Evolutionary conservation across 768 basidiomycete genomes (phyloP), one percentile per base, ranked within the genome.

Genomic region (Lanmaoa pseudosensibilis): DNA sequence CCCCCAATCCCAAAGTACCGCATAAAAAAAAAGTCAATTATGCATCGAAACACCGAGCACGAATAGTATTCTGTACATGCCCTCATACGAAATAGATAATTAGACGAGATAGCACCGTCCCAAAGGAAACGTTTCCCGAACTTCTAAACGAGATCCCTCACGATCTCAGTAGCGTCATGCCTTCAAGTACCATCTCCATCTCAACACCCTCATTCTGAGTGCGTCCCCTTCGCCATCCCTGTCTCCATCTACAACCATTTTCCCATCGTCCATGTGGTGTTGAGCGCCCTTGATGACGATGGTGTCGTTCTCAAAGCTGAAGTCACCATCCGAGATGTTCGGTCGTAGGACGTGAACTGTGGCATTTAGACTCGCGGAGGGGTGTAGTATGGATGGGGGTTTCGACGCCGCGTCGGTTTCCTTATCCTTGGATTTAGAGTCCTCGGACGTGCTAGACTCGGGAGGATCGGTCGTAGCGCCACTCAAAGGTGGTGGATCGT

Each of bases 161-260:
- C 30, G 32, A 36, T 58, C 57, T 45, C 36, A 21, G 27, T 50
- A 32, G 23, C 46, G 37, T 55, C 57, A 62, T 6, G 34, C 15
- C 23, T 15, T 37, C 18, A 39, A 16, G 45, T 62, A 52, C 69
- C 69, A 70, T 27, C 65, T 52, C 69, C 69, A 70, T 39, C 69
- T 58, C 36, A 69, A 37, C 43, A 73, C 71, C 52, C 59, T 61
- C 46, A 73, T 52, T 34, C 52, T 47, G 33, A 73, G 27, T n/a
- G 41, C 44, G n/a, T 55, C 50, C n/a, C 39, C 21, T 10, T 32
- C 19, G 4, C 36, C 34, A n/a, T 25, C 36, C 18, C 36, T 46
- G 1, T 49, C 59, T 5, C 16, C 47, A 21, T 69, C 67, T 0
- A 65, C 39, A 7, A 23, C 51, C 62, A 66, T 66, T 4, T 40